Base-by-base conservation (phyloP, 257 asterid genomes). In the Scutellaria galericulata region DNA sequence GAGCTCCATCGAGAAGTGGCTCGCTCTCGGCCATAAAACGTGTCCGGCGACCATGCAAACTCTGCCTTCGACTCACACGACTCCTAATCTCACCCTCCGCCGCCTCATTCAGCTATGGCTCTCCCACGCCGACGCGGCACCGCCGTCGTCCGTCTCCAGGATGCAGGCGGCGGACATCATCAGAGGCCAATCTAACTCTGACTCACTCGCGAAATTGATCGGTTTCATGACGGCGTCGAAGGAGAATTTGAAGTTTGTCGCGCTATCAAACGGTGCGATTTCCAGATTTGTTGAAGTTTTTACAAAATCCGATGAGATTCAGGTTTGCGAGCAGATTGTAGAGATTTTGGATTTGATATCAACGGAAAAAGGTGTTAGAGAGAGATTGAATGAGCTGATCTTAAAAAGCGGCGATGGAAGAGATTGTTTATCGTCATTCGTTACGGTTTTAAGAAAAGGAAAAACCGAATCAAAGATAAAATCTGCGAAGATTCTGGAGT, bases 41-140 rank as follows among this genome's bases (percentile, higher is more conserved):
- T 93, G 98, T 9, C 98, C 98, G 31, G 96, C 97, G 47, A 93
- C 98, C 78, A 89, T 91, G 95, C 96, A 89, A 46, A 82, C 84
- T 24, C 91, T 93, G 39, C 89, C 83, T 2, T 85, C 93, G 61
- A 91, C 94, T 11, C 83, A 75, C 79, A 81, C 90, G 70, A 85
- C 83, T 6, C 98, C 98, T 1, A 93, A 93, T 63, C 90, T 90
- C 79, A 91, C 97, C 56, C 96, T 93, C 80, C 96, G 97, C 64
- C 86, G 94, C 77, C 96, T 93, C 78, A 93, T 93, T 82, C 79
- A 82, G 13, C 86, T 84, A 41, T 90, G 96, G 91, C 76, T 86
- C 81, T 73, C 86, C 41, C 96, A 90, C 41, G 75, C 91, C 24
- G 87, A 68, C 35, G 59, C 80, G 6, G 44, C 81, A 18, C 75